Evolutionary conservation across 306 rosid genomes (phyloP).

Genomic region (Casuarina cunninghamiana): DNA sequence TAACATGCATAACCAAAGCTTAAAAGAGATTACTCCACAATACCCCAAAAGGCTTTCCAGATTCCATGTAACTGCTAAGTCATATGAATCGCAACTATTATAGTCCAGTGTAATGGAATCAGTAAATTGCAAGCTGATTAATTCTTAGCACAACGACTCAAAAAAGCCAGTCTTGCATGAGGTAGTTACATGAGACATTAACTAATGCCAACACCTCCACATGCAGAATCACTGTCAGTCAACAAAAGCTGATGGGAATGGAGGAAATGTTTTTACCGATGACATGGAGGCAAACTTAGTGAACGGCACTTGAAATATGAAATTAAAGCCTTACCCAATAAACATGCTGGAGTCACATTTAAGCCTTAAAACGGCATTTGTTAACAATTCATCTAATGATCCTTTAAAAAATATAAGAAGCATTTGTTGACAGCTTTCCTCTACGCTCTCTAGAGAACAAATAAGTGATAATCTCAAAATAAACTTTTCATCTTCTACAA

Average conservation of each 20-base stretch:
- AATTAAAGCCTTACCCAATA: too few species aligned
- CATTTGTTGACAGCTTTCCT: slow-evolving; percentile 1
- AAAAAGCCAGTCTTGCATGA: not conserved
- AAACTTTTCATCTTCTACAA: not conserved
- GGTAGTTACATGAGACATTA: not conserved
- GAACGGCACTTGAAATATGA: too few species aligned
- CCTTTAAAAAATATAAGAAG: not conserved
- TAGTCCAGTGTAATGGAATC: not conserved
- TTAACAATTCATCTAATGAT: not conserved
- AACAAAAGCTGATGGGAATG: too few species aligned
- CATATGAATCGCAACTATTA: not conserved
- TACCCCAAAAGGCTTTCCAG: not conserved
- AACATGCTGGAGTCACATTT: too few species aligned
- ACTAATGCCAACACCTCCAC: not conserved
- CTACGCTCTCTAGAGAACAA: not conserved
- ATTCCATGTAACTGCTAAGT: not conserved
- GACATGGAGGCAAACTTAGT: too few species aligned
- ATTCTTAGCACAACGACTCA: not conserved
- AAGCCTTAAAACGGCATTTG: not conserved
- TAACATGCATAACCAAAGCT: too few species aligned
- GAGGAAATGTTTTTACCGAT: too few species aligned
- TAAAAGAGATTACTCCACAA: not conserved
- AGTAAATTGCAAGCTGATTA: not conserved
- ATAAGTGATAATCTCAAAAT: not conserved
- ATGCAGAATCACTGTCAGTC: not conserved